Evolutionary conservation across 495 filamentous ascomycete genomes (phyloP), one percentile per base, ranked within the genome.

Genomic region (Lepraria neglecta): DNA sequence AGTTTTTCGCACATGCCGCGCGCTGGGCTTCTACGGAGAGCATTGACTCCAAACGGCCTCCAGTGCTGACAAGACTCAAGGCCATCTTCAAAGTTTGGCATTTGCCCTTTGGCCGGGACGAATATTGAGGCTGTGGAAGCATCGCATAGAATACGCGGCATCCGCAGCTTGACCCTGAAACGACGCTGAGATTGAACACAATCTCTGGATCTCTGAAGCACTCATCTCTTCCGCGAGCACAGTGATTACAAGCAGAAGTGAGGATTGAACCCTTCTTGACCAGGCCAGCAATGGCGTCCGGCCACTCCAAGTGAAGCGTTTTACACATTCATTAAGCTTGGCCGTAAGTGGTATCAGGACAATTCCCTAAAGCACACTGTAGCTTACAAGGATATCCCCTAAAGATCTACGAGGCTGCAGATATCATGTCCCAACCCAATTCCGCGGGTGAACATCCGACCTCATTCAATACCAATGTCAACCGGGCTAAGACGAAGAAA

Each of bases 401-500:
- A 5, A 12, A n/a, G 38, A 31, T 10, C 15, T 42, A 42, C 27
- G 38, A 60, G 27, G 30, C 17, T 35, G 30, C 5, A 31, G 33
- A 40, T 40, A 53, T 3, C 61, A 68, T 70, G 65, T 60, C 61
- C 64, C 66, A 51, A 59, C 61, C 19, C 42, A 71, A 21, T 15
- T 19, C 62, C 42, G 51, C 55, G 28, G 59, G 56, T 38, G 73
- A 69, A 67, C 77, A 70, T 51, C 78, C 84, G 35, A 69, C 82
- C 19, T 82, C 82, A 47, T 89, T 84, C 72, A 83, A 80, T 68
- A 81, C 91, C 14, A 96, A 97, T 70, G 86, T 96, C 31, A 91
- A 89, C 73, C 88, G 94, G 60, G 78, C 86, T 38, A 95, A 96
- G 75, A 97, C 94, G 19, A 91, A 85, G 74, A 91, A 91, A 76